Evolutionary conservation across 2,329 filamentous ascomycete species (phyloP).

Genomic region (Mariannaea elegans): DNA sequence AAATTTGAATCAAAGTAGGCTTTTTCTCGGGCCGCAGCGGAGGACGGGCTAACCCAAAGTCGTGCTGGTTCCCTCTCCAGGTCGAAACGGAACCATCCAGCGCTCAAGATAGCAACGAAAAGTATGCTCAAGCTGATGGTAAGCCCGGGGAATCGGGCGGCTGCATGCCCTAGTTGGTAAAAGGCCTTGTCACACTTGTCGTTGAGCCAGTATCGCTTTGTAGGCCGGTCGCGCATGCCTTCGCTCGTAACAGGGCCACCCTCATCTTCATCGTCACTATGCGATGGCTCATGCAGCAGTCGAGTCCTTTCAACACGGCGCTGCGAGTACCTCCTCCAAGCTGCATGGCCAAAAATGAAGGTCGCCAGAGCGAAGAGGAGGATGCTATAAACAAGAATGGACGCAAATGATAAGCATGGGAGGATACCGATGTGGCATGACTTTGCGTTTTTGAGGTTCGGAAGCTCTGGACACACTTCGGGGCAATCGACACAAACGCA

Average conservation of each 20-base stretch:
- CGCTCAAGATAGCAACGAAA: conserved; percentile 79
- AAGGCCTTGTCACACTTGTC: conserved; percentile 83
- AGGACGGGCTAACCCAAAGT: conserved; percentile 96
- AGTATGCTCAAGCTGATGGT: conserved; percentile 83
- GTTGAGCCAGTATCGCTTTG: conserved; percentile 84
- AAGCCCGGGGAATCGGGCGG: conserved; percentile 83
- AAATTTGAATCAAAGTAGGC: conserved; percentile 92
- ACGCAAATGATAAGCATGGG: conserved; percentile 93
- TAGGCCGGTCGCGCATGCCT: conserved; percentile 81
- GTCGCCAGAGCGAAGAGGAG: conserved; percentile 74
- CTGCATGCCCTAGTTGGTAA: conserved; percentile 79
- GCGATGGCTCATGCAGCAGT: conserved; percentile 82
- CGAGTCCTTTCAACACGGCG: conserved; percentile 84
- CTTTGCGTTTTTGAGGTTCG: conserved; percentile 73
- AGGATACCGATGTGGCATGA: conserved; percentile 85
- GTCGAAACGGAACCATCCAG: conserved; percentile 90
- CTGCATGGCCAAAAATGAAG: conserved; percentile 76
- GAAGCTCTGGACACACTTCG: conserved; percentile 82
- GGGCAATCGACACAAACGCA: conserved; percentile 96
- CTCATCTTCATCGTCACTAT: conserved; percentile 94
- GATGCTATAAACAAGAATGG: conserved; percentile 85
- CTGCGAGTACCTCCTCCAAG: conserved; percentile 76
- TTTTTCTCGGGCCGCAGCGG: conserved; percentile 90
- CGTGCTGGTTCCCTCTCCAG: conserved; percentile 90
- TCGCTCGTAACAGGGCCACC: conserved; percentile 78